Base-by-base conservation (phyloP, 2,329 filamentous ascomycete species). In the Seiridium cupressi region DNA sequence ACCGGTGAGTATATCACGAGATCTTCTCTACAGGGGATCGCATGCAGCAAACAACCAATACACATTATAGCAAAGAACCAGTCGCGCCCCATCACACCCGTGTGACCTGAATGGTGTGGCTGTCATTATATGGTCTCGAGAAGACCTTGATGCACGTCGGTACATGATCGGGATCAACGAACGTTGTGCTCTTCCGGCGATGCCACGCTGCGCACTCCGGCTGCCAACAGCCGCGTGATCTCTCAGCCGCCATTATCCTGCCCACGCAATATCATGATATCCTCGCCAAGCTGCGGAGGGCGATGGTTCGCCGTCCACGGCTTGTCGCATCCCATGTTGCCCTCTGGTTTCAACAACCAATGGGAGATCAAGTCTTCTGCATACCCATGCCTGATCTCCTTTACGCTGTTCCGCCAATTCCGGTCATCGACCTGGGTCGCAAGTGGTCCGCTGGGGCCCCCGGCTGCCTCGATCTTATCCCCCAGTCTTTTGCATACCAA, bases 1-100 rank as follows among this genome's bases (percentile, higher is more conserved):
- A 53, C 49, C 49, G 49, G 49, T 53, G 49, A 53, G 49, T 18
- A 34, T n/a, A 53, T 53, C 49, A 53, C 49, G 49, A 53, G 49
- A 53, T 36, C 49, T 13, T 35, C 18, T 53, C 38, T 53, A 35
- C 49, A 53, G 49, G 49, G 49, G 32, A 36, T 13, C 9, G 18
- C 11, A 34, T 36, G 34, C 34, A 53, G 49, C 49, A 53, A 53
- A 53, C 49, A 53, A 53, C 34, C 31, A 34, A 18, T n/a, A 53
- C 31, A 53, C 38, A 7, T 53, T 32, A 36, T 35, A n/a, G 49
- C 35, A 38, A 13, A n/a, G 18, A 26, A 13, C 32, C 47, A 38
- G 32, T 42, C 31, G 35, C 49, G 49, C 32, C 49, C 35, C 38
- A 35, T 34, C 49, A 32, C 18, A 35, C 4, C n/a, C 38, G 32